Evolutionary conservation across 192 early-diverging fungal species (phyloP).

Genomic region (Chytriomyces sp.): DNA sequence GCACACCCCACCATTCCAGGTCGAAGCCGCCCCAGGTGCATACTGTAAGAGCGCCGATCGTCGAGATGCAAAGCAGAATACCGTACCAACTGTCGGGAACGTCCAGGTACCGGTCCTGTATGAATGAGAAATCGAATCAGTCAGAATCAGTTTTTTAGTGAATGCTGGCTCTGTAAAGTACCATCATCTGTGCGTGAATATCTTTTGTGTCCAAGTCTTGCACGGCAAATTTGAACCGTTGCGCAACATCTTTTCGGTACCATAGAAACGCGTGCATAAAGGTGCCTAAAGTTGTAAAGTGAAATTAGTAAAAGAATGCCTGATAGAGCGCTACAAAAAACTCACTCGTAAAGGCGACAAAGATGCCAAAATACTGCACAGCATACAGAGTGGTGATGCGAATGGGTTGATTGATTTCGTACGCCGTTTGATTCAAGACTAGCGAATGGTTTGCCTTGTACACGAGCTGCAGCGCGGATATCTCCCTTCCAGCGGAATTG

Average conservation of each 20-base stretch:
- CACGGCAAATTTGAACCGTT: constrained; percentile 25
- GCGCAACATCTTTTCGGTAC: constrained; percentile 51
- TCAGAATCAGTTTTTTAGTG: constrained; percentile 7
- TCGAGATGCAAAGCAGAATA: not conserved
- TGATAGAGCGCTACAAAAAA: no score
- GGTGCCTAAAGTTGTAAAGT: not conserved
- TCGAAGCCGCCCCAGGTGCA: constrained; percentile 38
- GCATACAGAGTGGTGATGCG: constrained; percentile 37
- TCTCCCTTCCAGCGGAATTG: constrained; percentile 23
- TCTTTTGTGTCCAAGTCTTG: constrained; percentile 37
- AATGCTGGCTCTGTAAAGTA: not conserved
- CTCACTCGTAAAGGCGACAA: constrained; percentile 55
- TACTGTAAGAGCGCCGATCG: constrained; percentile 11
- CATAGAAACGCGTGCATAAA: constrained; percentile 68
- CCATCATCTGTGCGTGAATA: constrained; percentile 38
- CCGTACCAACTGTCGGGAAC: constrained; percentile 41
- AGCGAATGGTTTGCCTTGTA: constrained; percentile 21
- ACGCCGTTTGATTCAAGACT: constrained; percentile 27
- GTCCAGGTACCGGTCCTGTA: constrained; percentile 37
- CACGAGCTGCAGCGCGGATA: constrained; percentile 26
- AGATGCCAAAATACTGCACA: constrained; percentile 33
- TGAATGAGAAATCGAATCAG: constrained; percentile 3
- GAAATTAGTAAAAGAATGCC: no score
- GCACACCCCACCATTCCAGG: constrained; percentile 37
- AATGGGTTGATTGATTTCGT: constrained; percentile 29